Evolutionary conservation across 768 basidiomycete species (phyloP).

Genomic region (Xerocomus brunneocitrinus): DNA sequence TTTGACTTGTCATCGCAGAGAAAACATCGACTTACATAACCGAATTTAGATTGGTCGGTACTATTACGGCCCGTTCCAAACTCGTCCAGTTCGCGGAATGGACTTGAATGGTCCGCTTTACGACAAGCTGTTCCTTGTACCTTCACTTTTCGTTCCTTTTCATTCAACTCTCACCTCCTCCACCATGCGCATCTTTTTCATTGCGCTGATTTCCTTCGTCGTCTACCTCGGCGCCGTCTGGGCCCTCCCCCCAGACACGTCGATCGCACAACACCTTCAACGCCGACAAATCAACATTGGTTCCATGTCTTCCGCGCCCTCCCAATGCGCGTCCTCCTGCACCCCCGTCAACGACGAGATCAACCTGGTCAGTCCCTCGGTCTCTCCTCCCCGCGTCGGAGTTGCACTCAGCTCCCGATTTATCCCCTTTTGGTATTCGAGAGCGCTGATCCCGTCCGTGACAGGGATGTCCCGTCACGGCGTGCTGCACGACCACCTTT

Average conservation of each 20-base stretch:
- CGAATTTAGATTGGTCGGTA: not conserved
- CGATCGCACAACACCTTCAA: not conserved
- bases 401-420: not conserved
- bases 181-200: constrained; percentile 13
- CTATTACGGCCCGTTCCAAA: not conserved
- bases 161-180: constrained; percentile 2
- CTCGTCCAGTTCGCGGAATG: too few relatives aligned
- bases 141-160: not conserved
- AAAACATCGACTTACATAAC: constrained; percentile 18
- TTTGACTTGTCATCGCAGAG: constrained; percentile 24
- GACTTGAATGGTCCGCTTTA: not conserved
- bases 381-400: constrained; percentile 1
- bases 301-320: constrained; percentile 13
- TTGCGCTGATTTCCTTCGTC: constrained; percentile 3
- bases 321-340: constrained; percentile 23
- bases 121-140: not conserved
- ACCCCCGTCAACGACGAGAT: constrained; percentile 22
- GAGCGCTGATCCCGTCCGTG: not conserved
- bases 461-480: constrained; percentile 26
- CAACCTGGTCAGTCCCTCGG: constrained; percentile 15
- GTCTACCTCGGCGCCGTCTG: constrained; percentile 1
- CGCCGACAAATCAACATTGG: constrained; percentile 17
- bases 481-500: constrained; percentile 40
- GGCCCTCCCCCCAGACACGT: not conserved
- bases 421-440: not conserved